Evolutionary conservation across 2,329 filamentous ascomycete species (phyloP).

Genomic region (Botrytis medusae): DNA sequence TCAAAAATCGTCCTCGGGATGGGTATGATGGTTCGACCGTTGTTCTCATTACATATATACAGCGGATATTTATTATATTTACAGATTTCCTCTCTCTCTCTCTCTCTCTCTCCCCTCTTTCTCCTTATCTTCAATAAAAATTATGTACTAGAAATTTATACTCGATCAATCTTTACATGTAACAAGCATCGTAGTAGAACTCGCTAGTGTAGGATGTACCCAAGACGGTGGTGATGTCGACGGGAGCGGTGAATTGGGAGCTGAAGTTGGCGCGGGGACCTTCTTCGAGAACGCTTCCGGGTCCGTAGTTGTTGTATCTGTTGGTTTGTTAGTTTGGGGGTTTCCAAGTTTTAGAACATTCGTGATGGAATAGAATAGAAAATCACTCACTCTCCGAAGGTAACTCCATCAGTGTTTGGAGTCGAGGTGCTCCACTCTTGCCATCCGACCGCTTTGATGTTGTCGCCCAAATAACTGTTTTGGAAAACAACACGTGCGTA

Average conservation of each 20-base stretch:
- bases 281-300: conserved; percentile 39
- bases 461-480: conserved; percentile 46
- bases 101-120: neutral
- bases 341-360: neutral
- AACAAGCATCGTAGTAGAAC: conserved; percentile 29
- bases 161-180: neutral
- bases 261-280: conserved; percentile 28
- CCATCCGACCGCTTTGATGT: conserved; percentile 54
- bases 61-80: neutral
- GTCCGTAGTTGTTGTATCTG: conserved; percentile 47
- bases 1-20: too few relatives aligned
- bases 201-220: conserved; percentile 22
- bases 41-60: neutral
- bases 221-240: conserved; percentile 26
- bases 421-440: conserved; percentile 46
- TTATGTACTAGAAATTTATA: neutral
- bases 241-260: conserved; percentile 20
- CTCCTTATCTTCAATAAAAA: too few relatives aligned
- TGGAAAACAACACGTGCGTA: conserved; percentile 54
- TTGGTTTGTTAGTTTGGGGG: neutral
- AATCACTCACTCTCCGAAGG: conserved; percentile 9
- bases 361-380: neutral
- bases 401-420: neutral
- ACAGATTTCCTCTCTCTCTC: neutral
- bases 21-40: neutral